These are phyloP conservation scores for Ophiostoma ips DNA, from an alignment of 2,329 filamentous ascomycete genomes.

Conservation along the genomic window DNA sequence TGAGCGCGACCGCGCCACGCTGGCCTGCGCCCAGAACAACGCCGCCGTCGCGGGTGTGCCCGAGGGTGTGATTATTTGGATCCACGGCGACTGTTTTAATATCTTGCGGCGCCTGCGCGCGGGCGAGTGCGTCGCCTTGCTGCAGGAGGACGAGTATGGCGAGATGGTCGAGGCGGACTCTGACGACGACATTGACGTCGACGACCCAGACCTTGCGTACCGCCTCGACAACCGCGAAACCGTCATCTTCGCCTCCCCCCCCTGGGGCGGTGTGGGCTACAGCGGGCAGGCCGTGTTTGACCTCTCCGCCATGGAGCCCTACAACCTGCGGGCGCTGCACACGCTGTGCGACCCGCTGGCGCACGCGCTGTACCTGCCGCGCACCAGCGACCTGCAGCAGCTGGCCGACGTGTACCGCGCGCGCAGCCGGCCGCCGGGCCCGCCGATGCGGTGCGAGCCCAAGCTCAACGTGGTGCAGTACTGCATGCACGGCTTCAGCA, in stretches of 20 bases:
- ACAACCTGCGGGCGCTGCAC: constrained; percentile 52
- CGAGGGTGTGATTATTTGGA: constrained; percentile 62
- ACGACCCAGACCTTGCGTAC: constrained; percentile 13
- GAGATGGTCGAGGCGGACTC: no score
- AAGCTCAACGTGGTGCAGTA: constrained; percentile 76
- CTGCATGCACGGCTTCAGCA: constrained; percentile 80
- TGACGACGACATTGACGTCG: neutral
- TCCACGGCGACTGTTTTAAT: constrained; percentile 76
- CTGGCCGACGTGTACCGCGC: constrained; percentile 40
- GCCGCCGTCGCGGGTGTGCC: constrained; percentile 70
- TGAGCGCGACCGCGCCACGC: constrained; percentile 65
- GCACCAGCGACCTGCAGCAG: constrained; percentile 71
- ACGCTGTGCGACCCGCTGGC: constrained; percentile 44
- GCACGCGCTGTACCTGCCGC: constrained; percentile 67
- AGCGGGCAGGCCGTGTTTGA: constrained; percentile 59
- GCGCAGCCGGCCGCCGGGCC: neutral
- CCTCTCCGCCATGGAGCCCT: constrained; percentile 75
- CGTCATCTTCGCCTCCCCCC: constrained; percentile 43
- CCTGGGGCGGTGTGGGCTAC: constrained; percentile 47
- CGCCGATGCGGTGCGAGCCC: constrained; percentile 19
- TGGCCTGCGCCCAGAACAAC: constrained; percentile 88
- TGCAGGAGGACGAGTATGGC: constrained; percentile 9
- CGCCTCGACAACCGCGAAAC: constrained; percentile 28
- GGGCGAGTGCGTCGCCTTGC: neutral
- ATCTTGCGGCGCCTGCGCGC: constrained; percentile 30